These are phyloP conservation scores for Quillaja saponaria DNA, from an alignment of 306 rosid species.

Conservation along the genomic window DNA sequence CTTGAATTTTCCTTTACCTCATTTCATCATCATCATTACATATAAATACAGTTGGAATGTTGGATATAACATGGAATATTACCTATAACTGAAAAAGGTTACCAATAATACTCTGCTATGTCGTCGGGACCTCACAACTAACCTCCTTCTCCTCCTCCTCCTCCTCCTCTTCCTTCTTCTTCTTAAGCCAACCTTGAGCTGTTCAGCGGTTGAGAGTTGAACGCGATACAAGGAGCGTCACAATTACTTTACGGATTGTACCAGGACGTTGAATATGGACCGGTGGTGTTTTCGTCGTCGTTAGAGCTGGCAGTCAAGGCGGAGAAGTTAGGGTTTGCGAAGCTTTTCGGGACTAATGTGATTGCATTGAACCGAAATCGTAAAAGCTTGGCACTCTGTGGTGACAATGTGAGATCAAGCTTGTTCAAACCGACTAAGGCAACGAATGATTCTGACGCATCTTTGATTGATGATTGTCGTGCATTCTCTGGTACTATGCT, in stretches of 20 bases:
- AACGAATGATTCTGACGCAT: slow-evolving; percentile 31
- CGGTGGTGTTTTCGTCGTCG: slow-evolving; percentile 10
- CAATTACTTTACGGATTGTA: slow-evolving; percentile 27
- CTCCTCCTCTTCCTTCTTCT: neutral
- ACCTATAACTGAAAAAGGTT: slow-evolving; percentile 46
- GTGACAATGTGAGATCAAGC: slow-evolving; percentile 34
- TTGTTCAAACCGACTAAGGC: slow-evolving; percentile 47
- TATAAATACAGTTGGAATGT: no score
- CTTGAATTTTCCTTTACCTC: no score
- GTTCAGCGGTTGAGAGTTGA: slow-evolving; percentile 30
- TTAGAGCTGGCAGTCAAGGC: neutral
- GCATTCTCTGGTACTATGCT: slow-evolving; percentile 49
- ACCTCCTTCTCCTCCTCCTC: slow-evolving; percentile 3
- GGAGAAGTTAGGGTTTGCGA: slow-evolving; percentile 41
- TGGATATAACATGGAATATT: neutral
- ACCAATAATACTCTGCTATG: neutral
- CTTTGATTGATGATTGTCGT: slow-evolving; percentile 11
- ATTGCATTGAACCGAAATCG: slow-evolving; percentile 34
- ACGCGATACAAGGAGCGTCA: slow-evolving; percentile 22
- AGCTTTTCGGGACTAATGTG: slow-evolving; percentile 41
- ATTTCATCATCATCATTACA: no score
- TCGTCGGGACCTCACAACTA: neutral
- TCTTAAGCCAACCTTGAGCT: neutral
- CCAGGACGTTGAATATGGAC: slow-evolving; percentile 37
- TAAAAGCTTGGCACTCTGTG: slow-evolving; percentile 26